Conservation (phyloP, 1,139 yeast species). For the Yamadazyma atlantica region DNA sequence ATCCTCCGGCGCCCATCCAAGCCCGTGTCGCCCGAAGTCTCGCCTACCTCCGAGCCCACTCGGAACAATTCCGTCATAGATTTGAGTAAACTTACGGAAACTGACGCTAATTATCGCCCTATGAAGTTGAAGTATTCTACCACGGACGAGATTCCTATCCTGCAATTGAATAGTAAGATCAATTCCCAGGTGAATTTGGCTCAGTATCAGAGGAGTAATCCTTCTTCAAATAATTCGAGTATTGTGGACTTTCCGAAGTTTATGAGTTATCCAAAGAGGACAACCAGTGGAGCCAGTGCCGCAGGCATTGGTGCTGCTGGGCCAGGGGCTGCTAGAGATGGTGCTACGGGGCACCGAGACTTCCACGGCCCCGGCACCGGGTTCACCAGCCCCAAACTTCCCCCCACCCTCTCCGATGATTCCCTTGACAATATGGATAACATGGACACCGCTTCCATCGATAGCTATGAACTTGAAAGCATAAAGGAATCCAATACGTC, state of each 20-base stretch:
- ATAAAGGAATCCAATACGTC: slow-evolving; percentile 21
- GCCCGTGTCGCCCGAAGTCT: slow-evolving; percentile 45
- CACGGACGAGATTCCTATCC: slow-evolving; percentile 43
- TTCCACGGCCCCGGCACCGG: too few species aligned
- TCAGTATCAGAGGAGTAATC: slow-evolving; percentile 25
- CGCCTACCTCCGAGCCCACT: slow-evolving; percentile 46
- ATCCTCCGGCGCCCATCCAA: slow-evolving; percentile 32
- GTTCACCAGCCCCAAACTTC: slow-evolving; percentile 18
- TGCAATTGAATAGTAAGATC: slow-evolving; percentile 39
- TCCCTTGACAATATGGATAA: slow-evolving; percentile 10
- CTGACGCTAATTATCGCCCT: slow-evolving; percentile 41
- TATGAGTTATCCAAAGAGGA: too few species aligned
- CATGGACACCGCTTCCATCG: slow-evolving; percentile 14
- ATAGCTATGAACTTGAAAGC: slow-evolving; percentile 25
- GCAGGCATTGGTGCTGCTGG: too few species aligned
- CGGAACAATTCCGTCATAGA: slow-evolving; percentile 45
- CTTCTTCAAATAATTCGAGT: slow-evolving; percentile 27
- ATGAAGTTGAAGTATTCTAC: slow-evolving; percentile 41
- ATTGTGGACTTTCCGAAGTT: slow-evolving; percentile 30
- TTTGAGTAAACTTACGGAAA: slow-evolving; percentile 34
- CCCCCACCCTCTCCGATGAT: slow-evolving; percentile 12
- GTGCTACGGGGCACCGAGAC: too few species aligned
- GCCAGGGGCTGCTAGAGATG: too few species aligned
- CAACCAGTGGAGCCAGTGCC: too few species aligned
- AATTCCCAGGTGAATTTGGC: slow-evolving; percentile 39